phyloP scores from a whole-genome alignment of 768 basidiomycete genomes.

The Russula compacta region DNA sequence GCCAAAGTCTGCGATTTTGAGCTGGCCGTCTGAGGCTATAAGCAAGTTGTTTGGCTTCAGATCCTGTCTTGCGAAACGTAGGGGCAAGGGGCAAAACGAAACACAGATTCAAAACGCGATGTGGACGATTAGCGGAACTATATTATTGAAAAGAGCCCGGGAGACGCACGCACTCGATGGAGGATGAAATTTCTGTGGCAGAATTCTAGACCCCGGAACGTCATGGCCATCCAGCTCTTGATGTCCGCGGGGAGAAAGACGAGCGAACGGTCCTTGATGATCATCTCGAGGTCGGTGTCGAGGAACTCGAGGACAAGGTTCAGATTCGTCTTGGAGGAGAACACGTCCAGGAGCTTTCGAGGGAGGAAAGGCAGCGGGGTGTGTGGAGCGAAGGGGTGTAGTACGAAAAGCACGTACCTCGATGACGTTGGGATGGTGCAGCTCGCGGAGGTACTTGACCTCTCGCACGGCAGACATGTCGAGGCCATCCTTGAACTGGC shows the following conservation, averaged over 20 bases:
- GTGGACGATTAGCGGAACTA: not conserved
- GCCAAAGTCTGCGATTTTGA: slow-evolving; percentile 99
- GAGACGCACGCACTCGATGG: slow-evolving; percentile 59
- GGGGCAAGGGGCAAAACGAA: not conserved
- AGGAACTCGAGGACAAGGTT: slow-evolving; percentile 97
- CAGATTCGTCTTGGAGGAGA: slow-evolving; percentile 91
- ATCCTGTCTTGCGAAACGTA: slow-evolving; percentile 47
- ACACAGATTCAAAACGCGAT: not conserved
- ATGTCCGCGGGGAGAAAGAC: slow-evolving; percentile 94
- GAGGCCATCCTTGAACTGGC: slow-evolving; percentile 93
- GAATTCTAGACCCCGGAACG: slow-evolving; percentile 93
- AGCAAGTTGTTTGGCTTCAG: slow-evolving; percentile 98
- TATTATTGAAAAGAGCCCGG: not conserved
- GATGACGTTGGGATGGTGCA: slow-evolving; percentile 92
- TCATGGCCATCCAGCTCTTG: slow-evolving; percentile 99
- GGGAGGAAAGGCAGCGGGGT: not conserved
- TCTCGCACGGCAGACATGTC: slow-evolving; percentile 99
- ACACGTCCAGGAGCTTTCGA: slow-evolving; percentile 84
- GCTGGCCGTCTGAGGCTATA: slow-evolving; percentile 79
- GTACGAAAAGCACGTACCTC: slow-evolving; percentile 42
- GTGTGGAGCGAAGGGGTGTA: not conserved
- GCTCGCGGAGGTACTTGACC: slow-evolving; percentile 92
- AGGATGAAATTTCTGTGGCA: slow-evolving; percentile 92
- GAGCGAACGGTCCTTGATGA: slow-evolving; percentile 88
- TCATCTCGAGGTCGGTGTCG: slow-evolving; percentile 91